Evolutionary conservation across 164 flowering plant species (phyloP).

Genomic region (Liriodendron chinense): DNA sequence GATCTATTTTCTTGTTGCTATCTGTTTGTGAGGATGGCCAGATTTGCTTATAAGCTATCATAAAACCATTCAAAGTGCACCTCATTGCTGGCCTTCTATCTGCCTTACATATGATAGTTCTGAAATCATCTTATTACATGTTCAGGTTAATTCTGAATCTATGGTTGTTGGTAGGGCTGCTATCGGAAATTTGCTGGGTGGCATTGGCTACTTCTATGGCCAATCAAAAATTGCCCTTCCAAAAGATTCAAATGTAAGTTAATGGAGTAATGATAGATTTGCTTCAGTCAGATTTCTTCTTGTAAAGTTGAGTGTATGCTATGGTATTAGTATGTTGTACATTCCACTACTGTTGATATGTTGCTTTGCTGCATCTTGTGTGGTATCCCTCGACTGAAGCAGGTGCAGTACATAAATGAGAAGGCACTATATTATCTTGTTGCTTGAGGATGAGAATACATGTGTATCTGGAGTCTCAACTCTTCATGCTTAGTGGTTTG

Average conservation of each 20-base stretch:
- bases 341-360: no score
- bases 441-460: neutral
- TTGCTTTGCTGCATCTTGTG: neutral
- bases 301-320: neutral
- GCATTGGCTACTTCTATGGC: conserved; percentile 96
- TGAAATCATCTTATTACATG: conserved; percentile 10
- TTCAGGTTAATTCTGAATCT: conserved; percentile 72
- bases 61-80: neutral
- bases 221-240: conserved; percentile 78
- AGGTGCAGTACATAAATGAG: neutral
- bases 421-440: neutral
- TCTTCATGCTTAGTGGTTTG: no score
- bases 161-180: conserved; percentile 75
- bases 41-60: neutral
- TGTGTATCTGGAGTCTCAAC: no score
- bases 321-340: conserved; percentile 6
- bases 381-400: neutral
- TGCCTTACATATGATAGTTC: conserved; percentile 6
- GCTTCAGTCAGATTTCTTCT: neutral
- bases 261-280: neutral
- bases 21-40: neutral
- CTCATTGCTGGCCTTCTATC: neutral
- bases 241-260: conserved; percentile 49
- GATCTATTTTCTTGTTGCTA: neutral
- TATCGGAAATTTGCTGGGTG: conserved; percentile 83